These are phyloP conservation scores for Lactifluus pinguis DNA, from an alignment of 768 basidiomycete genomes.

Conservation along the genomic window DNA sequence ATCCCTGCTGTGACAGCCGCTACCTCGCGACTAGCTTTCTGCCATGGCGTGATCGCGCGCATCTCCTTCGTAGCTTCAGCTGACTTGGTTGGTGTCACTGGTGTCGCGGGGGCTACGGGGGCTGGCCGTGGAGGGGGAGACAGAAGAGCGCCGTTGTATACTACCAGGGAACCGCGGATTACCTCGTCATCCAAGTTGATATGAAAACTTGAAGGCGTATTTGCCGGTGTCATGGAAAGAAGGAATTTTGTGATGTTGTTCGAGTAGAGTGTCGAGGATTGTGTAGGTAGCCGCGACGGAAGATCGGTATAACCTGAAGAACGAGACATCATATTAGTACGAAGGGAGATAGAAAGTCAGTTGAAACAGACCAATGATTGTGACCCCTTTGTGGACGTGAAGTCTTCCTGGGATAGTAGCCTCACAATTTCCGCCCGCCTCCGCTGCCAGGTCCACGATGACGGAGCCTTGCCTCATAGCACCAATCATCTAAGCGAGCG, in stretches of 20 bases:
- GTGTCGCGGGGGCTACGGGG: conserved; percentile 48
- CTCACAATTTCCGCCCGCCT: conserved; percentile 86
- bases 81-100: conserved; percentile 40
- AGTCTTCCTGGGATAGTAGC: conserved; percentile 73
- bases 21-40: conserved; percentile 70
- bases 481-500: conserved; percentile 49
- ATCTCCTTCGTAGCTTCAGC: conserved; percentile 34
- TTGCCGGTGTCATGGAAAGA: conserved; percentile 48
- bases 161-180: conserved; percentile 68
- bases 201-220: conserved; percentile 49
- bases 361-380: conserved; percentile 53
- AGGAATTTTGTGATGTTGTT: conserved; percentile 90
- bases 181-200: conserved; percentile 80
- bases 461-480: conserved; percentile 93
- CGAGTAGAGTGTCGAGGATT: conserved; percentile 83
- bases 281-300: conserved; percentile 81
- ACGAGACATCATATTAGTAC: not conserved
- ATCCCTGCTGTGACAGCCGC: conserved; percentile 67
- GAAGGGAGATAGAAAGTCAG: not conserved
- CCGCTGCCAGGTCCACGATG: conserved; percentile 79
- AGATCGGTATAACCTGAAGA: conserved; percentile 69
- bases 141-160: conserved; percentile 57
- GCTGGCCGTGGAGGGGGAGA: conserved; percentile 60
- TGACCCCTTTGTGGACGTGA: conserved; percentile 63
- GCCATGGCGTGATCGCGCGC: conserved; percentile 73